Evolutionary conservation across 345 rosid genomes (phyloP), one percentile per base, ranked within the genome.

Genomic region (Gossypium mustelinum): DNA sequence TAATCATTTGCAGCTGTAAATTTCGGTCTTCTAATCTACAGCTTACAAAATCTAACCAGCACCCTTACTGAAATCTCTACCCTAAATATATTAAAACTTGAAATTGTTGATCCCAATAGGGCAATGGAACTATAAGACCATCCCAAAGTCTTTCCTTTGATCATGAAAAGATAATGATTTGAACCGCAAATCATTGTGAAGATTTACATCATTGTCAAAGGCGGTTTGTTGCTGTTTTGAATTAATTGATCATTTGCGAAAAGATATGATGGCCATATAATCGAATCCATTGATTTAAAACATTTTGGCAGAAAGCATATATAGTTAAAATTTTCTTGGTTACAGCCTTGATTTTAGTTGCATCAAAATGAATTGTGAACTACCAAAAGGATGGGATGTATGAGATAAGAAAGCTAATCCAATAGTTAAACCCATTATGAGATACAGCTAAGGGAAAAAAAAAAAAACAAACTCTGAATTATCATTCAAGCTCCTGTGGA

Each of bases 361-460:
- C 55, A 69, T 48, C 73, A 69, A 50, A 11, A 44, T 68, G 56
- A 48, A 48, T 12, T 66, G n/a, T 13, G 61, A 66, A 34, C 61
- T 14, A 44, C 41, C 55, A 54, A 27, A 56, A 3, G 56, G 66
- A 67, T 52, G 70, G 63, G 43, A 61, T 25, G 44, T 68, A 47
- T 27, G 7, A 13, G 68, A 65, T 24, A 60, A 75, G 72, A 62
- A 56, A 50, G 51, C 25, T 57, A 74, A 64, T 39, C n/a, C 43
- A 65, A 50, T 13, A 69, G 50, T 64, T 43, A 44, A 48, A 45
- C 27, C 6, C 64, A 57, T 67, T 44, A 79, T 84, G 84, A 81
- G 76, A 77, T 79, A 79, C 87, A 84, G 83, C 83, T 81, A 81
- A 81, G 81, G 65, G n/a, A 67, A 56, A 68, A 27, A 39, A 74